phyloP scores from a whole-genome alignment of 2,329 filamentous ascomycete species.

The Plenodomus tracheiphilus region DNA sequence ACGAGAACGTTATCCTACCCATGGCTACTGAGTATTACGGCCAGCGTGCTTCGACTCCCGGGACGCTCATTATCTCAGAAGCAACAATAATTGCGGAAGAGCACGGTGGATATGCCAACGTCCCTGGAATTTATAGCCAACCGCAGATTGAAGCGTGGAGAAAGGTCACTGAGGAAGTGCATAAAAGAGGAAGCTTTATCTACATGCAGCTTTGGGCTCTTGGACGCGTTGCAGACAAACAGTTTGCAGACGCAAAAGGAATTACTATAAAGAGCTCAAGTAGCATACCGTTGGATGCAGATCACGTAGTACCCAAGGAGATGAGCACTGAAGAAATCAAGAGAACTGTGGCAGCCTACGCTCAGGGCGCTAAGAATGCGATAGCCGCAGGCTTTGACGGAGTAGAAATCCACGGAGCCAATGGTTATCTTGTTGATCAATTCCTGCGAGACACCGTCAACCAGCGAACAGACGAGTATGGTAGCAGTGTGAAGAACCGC shows the following conservation, averaged over 20 bases:
- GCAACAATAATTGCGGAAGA: constrained; percentile 54
- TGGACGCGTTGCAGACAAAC: constrained; percentile 55
- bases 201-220: constrained; percentile 63
- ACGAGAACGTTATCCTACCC: too few species aligned
- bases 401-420: constrained; percentile 60
- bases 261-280: constrained; percentile 32
- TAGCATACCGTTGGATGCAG: constrained; percentile 35
- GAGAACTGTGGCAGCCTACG: constrained; percentile 39
- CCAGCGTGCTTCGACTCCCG: constrained; percentile 54
- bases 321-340: constrained; percentile 44
- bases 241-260: constrained; percentile 33
- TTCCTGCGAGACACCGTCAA: constrained; percentile 65
- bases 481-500: constrained; percentile 55
- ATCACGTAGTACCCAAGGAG: constrained; percentile 25
- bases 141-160: constrained; percentile 57
- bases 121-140: constrained; percentile 59
- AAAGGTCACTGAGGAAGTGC: constrained; percentile 60
- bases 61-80: constrained; percentile 62
- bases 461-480: constrained; percentile 53
- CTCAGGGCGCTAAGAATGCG: constrained; percentile 48
- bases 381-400: constrained; percentile 61
- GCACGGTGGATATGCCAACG: constrained; percentile 53
- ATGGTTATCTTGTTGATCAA: constrained; percentile 68
- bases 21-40: constrained; percentile 59
- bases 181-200: constrained; percentile 61